Percentiles rank a stretch among this genome's conserved stretches.
Evolutionary conservation across 2,329 filamentous ascomycete species (phyloP).

Genomic region (Aspergillus melleus): DNA sequence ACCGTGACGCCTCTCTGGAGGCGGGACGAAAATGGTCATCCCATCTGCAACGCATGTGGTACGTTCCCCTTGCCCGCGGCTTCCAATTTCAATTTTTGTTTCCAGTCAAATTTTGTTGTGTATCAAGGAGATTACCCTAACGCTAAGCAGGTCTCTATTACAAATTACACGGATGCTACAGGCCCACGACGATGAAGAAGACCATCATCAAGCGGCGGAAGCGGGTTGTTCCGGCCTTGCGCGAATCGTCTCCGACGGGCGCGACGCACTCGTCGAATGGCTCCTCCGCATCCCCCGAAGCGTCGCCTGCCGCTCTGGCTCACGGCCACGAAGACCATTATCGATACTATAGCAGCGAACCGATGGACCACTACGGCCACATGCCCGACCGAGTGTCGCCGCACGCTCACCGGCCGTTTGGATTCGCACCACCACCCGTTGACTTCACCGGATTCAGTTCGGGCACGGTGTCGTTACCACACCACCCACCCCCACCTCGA

Average conservation of each 20-base stretch:
- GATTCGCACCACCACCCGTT: conserved; percentile 46
- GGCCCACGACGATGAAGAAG: conserved; percentile 98
- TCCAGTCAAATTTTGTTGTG: neutral
- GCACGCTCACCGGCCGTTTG: conserved; percentile 35
- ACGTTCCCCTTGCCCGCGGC: conserved; percentile 34
- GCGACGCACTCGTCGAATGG: conserved; percentile 42
- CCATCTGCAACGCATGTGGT: conserved; percentile 99
- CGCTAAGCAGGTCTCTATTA: conserved; percentile 78
- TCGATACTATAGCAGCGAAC: conserved; percentile 35
- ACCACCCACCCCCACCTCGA: conserved; percentile 31
- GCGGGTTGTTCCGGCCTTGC: conserved; percentile 79
- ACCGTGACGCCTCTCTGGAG: conserved; percentile 97
- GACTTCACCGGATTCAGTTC: conserved; percentile 51
- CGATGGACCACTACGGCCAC: conserved; percentile 45
- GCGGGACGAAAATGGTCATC: conserved; percentile 89
- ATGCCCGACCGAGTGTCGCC: conserved; percentile 43
- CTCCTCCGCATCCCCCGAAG: conserved; percentile 45
- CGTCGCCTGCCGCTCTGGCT: conserved; percentile 35
- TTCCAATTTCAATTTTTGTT: conserved; percentile 19
- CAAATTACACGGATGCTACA: conserved; percentile 90
- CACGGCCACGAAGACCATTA: conserved; percentile 33
- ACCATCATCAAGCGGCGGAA: conserved; percentile 94
- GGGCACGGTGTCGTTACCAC: conserved; percentile 32
- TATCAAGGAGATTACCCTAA: conserved; percentile 11
- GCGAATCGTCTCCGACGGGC: conserved; percentile 46